These are phyloP conservation scores for Xenoacremonium recifei DNA, from an alignment of 2,329 filamentous ascomycete genomes.

Conservation along the genomic window DNA sequence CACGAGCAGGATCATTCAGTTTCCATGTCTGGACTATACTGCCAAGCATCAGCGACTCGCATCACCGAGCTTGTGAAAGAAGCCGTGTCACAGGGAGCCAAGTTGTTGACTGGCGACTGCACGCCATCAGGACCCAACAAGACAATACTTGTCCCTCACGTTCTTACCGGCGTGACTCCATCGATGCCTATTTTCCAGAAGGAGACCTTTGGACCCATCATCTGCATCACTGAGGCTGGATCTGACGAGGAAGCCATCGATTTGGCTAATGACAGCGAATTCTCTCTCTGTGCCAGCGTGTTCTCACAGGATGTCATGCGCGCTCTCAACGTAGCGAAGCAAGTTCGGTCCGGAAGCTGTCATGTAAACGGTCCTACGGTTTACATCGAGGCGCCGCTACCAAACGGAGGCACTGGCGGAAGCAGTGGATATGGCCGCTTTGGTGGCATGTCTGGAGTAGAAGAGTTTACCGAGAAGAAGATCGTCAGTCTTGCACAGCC, in stretches of 20 bases:
- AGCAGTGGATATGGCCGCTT: conserved; percentile 44
- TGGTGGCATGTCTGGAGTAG: no score
- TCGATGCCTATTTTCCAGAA: conserved; percentile 65
- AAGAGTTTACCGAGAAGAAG: no score
- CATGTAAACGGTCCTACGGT: conserved; percentile 44
- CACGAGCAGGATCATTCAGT: conserved; percentile 22
- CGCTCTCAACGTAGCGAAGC: conserved; percentile 49
- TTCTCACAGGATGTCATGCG: conserved; percentile 61
- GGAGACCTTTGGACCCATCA: conserved; percentile 66
- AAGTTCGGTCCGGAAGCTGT: conserved; percentile 54
- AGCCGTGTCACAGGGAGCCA: conserved; percentile 57
- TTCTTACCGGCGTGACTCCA: conserved; percentile 59
- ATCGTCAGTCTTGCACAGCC: no score
- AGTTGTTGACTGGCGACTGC: conserved; percentile 51
- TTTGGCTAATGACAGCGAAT: conserved; percentile 68
- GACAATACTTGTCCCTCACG: conserved; percentile 53
- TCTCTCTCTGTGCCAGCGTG: conserved; percentile 62
- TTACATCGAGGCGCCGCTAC: conserved; percentile 41
- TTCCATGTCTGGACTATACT: conserved; percentile 12
- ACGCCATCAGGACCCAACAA: conserved; percentile 34
- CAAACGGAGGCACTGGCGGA: conserved; percentile 41
- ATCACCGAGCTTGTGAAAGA: conserved; percentile 44
- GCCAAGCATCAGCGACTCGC: conserved; percentile 17
- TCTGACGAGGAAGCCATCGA: conserved; percentile 62
- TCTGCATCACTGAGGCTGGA: conserved; percentile 58